These are phyloP conservation scores for Acacia crassicarpa DNA, from an alignment of 306 rosid species.

Conservation along the genomic window DNA sequence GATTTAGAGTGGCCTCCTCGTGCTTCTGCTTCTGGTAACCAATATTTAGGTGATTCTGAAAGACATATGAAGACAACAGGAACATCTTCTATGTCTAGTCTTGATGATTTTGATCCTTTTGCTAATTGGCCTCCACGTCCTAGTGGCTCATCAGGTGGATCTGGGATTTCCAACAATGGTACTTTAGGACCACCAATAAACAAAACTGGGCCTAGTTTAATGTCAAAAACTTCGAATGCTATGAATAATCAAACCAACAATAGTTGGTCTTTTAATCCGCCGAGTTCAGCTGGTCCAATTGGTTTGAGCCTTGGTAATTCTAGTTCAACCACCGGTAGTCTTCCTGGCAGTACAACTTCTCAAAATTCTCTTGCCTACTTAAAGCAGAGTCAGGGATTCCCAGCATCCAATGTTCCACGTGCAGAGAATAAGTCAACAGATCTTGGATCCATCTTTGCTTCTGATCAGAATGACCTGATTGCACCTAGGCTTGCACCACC, in stretches of 20 bases:
- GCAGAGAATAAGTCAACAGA: slow-evolving; percentile 53
- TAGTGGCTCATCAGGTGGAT: slow-evolving; percentile 56
- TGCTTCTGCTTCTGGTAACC: slow-evolving; percentile 42
- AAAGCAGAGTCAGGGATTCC: slow-evolving; percentile 57
- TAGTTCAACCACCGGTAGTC: slow-evolving; percentile 38
- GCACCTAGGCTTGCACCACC: slow-evolving; percentile 93
- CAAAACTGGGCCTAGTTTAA: slow-evolving; percentile 51
- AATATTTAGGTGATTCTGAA: slow-evolving; percentile 56
- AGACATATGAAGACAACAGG: slow-evolving; percentile 50
- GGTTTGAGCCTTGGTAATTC: slow-evolving; percentile 55
- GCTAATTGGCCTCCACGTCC: slow-evolving; percentile 94
- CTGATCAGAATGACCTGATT: slow-evolving; percentile 63
- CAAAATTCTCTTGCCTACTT: slow-evolving; percentile 59
- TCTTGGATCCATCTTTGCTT: slow-evolving; percentile 81
- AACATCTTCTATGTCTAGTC: slow-evolving; percentile 59
- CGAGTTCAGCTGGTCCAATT: slow-evolving; percentile 40
- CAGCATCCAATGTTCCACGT: slow-evolving; percentile 46
- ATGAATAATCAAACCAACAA: slow-evolving; percentile 49
- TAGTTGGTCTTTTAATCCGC: slow-evolving; percentile 62
- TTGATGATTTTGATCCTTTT: slow-evolving; percentile 75
- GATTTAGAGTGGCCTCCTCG: slow-evolving; percentile 97
- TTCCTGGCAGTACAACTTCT: slow-evolving; percentile 43
- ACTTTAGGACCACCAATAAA: slow-evolving; percentile 40
- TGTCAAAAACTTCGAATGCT: slow-evolving; percentile 52
- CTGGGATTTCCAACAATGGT: slow-evolving; percentile 65